Evolutionary conservation across 116 monocot species (phyloP), one percentile per base, ranked within the genome.

Genomic region (Posidonia oceanica): DNA sequence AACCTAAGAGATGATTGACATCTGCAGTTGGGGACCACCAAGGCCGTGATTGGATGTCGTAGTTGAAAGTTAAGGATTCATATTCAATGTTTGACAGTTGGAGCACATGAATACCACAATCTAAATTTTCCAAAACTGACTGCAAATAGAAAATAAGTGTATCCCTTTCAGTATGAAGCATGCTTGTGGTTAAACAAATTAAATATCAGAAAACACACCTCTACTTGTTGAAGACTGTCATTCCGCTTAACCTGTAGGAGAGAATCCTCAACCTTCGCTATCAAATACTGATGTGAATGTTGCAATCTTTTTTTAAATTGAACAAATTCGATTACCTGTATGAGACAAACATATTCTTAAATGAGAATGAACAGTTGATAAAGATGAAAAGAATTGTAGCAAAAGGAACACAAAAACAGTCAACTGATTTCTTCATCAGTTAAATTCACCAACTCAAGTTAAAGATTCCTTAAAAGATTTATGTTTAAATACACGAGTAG

Each of bases 271-370:
- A 87, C 61, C 64, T 79, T 90, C 51, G 79, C 82, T 70, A 82
- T 68, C 58, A 86, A 63, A 80, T 86, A 90, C 66, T 98, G 90
- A 75, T 75, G 68, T 8, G 98, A 98, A 63, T 86, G 85, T 70
- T 87, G 76, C 82, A 93, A 71, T 36, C 82, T 74, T 18, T 92
- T 85, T 78, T 93, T 92, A 54, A 98, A 98, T 69, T 84, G 81
- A 74, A 98, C 98, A 81, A 92, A 93, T 67, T 98, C 98, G 70
- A 98, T 80, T 59, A 81, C 88, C 98, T 98, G 80, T 54, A 71
- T 68, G 29, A n/a, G 23, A 53, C n/a, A 58, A 58, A 16, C 12
- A 48, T 10, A 48, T 48, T 10, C 8, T 48, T 48, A 29, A 29
- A 29, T 29, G 29, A 29, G 29, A 29, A 29, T 29, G 29, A 29